These are phyloP conservation scores for Gossypium rotundifolium DNA, from an alignment of 345 rosid species.

Conservation along the genomic window DNA sequence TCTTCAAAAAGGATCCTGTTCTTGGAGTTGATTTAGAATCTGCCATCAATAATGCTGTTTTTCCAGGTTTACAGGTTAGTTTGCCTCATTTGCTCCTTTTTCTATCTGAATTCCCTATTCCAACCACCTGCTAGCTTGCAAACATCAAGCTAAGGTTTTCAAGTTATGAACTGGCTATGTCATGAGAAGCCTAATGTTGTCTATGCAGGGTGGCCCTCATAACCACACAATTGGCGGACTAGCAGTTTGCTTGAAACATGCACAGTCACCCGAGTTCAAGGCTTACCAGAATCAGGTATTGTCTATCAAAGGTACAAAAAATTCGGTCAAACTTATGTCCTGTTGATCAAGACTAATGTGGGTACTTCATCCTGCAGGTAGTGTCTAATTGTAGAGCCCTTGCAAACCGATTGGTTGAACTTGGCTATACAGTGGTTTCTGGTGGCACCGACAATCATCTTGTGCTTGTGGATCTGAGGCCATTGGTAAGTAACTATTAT, in stretches of 20 bases:
- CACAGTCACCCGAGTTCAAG: slow-evolving; percentile 62
- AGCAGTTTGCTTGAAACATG: slow-evolving; percentile 87
- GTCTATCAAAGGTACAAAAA: background rate
- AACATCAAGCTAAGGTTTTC: background rate
- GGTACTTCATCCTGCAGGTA: slow-evolving; percentile 40
- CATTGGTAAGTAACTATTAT: slow-evolving; percentile 44
- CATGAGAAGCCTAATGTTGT: background rate
- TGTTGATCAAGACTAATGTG: background rate
- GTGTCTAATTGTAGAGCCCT: slow-evolving; percentile 74
- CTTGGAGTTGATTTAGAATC: slow-evolving; percentile 78
- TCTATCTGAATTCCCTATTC: background rate
- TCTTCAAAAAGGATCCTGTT: slow-evolving; percentile 70
- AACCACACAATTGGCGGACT: slow-evolving; percentile 93
- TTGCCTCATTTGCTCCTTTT: background rate
- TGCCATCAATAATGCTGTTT: slow-evolving; percentile 91
- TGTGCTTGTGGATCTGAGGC: slow-evolving; percentile 84
- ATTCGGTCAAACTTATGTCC: background rate
- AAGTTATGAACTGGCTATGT: background rate
- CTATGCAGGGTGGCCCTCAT: slow-evolving; percentile 88
- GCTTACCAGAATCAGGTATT: slow-evolving; percentile 73
- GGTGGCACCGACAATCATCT: slow-evolving; percentile 93
- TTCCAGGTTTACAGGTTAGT: slow-evolving; percentile 86
- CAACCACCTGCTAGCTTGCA: background rate
- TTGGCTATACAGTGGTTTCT: slow-evolving; percentile 78
- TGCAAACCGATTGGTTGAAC: slow-evolving; percentile 61